These are phyloP conservation scores for Penicillium sp. DNA, from an alignment of 2,329 filamentous ascomycete species.

Conservation along the genomic window DNA sequence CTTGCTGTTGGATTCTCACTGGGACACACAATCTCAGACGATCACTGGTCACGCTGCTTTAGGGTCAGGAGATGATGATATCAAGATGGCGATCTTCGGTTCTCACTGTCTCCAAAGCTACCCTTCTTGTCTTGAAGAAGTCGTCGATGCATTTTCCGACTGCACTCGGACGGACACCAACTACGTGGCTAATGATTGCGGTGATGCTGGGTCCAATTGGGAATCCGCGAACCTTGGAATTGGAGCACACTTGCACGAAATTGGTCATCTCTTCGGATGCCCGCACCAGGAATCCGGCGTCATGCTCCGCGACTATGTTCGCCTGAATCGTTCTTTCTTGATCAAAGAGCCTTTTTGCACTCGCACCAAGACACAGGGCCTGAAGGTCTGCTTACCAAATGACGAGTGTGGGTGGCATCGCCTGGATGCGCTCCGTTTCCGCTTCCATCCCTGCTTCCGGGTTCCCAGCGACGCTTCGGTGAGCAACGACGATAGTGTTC, in stretches of 20 bases:
- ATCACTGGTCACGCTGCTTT: constrained; percentile 81
- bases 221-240: constrained; percentile 94
- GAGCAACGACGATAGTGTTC: constrained; percentile 71
- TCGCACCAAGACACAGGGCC: constrained; percentile 77
- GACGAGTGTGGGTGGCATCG: constrained; percentile 94
- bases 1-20: constrained; percentile 83
- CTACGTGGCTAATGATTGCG: constrained; percentile 80
- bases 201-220: constrained; percentile 88
- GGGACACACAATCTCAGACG: constrained; percentile 71
- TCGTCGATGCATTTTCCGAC: constrained; percentile 84
- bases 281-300: constrained; percentile 88
- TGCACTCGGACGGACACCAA: constrained; percentile 85
- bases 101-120: constrained; percentile 92
- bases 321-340: constrained; percentile 79
- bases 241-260: constrained; percentile 88
- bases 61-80: constrained; percentile 70
- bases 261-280: constrained; percentile 85
- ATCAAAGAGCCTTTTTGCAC: constrained; percentile 83
- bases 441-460: constrained; percentile 85
- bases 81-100: constrained; percentile 86
- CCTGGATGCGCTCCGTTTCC: constrained; percentile 83
- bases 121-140: constrained; percentile 83
- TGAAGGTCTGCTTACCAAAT: constrained; percentile 68
- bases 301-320: constrained; percentile 87
- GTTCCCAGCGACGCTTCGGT: constrained; percentile 71